Evolutionary conservation across 495 filamentous ascomycete species (phyloP).

Genomic region (Xeromyces bisporus): DNA sequence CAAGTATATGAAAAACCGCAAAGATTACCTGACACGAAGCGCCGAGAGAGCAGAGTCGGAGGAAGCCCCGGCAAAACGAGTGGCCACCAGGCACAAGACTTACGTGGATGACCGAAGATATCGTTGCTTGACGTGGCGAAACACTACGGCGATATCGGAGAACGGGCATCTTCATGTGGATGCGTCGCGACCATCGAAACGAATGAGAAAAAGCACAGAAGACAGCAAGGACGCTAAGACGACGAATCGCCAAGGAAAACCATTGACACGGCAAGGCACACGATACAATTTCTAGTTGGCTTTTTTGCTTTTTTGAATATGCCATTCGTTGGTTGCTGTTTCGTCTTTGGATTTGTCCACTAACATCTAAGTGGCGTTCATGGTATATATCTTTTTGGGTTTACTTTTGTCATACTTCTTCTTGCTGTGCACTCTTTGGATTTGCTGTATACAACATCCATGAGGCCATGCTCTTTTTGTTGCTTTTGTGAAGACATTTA

Average conservation of each 20-base stretch:
- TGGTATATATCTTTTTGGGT: too few species aligned
- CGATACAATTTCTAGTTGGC: constrained; percentile 29
- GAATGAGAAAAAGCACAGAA: constrained; percentile 35
- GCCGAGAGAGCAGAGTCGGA: constrained; percentile 39
- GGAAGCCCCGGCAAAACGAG: constrained; percentile 42
- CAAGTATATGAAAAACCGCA: constrained; percentile 62
- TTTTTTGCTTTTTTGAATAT: too few species aligned
- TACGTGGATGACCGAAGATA: constrained; percentile 43
- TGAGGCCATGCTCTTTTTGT: too few species aligned
- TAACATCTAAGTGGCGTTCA: too few species aligned
- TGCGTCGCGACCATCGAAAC: constrained; percentile 47
- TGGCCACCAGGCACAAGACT: constrained; percentile 60
- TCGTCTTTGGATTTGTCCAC: too few species aligned
- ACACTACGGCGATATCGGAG: constrained; percentile 57
- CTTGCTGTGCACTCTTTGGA: too few species aligned
- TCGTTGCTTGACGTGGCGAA: constrained; percentile 70
- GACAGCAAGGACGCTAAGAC: constrained; percentile 28
- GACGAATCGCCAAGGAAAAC: constrained; percentile 31
- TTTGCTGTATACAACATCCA: too few species aligned
- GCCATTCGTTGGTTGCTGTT: too few species aligned
- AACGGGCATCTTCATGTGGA: constrained; percentile 71
- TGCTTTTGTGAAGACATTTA: too few species aligned
- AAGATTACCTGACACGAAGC: constrained; percentile 44
- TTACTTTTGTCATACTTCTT: too few species aligned
- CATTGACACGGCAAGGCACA: constrained; percentile 29